Evolutionary conservation across 1,284 basidiomycete genomes (phyloP), one percentile per base, ranked within the genome.

Genomic region (Binderoboletus segoi): DNA sequence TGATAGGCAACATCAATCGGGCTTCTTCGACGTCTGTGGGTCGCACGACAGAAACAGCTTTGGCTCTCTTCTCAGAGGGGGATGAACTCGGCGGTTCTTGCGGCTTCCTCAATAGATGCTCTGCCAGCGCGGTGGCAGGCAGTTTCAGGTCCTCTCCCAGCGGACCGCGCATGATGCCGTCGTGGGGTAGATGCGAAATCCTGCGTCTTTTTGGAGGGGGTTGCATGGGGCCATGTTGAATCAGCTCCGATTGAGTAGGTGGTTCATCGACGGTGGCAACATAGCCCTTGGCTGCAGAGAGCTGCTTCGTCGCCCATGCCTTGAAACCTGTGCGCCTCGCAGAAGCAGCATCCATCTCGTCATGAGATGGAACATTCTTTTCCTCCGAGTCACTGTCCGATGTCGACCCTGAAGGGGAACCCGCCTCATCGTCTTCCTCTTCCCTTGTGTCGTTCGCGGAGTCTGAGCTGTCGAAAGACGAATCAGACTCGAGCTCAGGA

Each of bases 1-100:
- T 83, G 57, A 99, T 94, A 4, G 97, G 97, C 2, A 99, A 78
- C 56, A 90, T 78, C 61, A 95, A 76, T 42, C 97, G 79, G 2
- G 88, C 80, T 56, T 90, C 91, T 61, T 91, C 84, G 8, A 98
- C 86, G 33, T 91, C 91, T 33, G 79, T 68, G 2, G 88, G 83
- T 12, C 96, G 84, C 28, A 76, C 77, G 37, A 98, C 81, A 1
- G 75, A 72, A n/a, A 95, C 79, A 42, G 81, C 74, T 61, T 82
- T 85, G 18, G 28, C 3, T 42, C 49, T 61, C 40, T 51, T 58
- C 41, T 53, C 49, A n/a, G 38, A 32, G 18, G 46, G 38, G 2
- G 45, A 46, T 2, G 73, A 45, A 40, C 77, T 30, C 13, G 55
- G 49, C 1, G 50, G 52, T 32, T 72, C 47, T 37, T 79, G 43